Base-by-base conservation (phyloP, 306 rosid genomes). In the Prinsepia uniflora region DNA sequence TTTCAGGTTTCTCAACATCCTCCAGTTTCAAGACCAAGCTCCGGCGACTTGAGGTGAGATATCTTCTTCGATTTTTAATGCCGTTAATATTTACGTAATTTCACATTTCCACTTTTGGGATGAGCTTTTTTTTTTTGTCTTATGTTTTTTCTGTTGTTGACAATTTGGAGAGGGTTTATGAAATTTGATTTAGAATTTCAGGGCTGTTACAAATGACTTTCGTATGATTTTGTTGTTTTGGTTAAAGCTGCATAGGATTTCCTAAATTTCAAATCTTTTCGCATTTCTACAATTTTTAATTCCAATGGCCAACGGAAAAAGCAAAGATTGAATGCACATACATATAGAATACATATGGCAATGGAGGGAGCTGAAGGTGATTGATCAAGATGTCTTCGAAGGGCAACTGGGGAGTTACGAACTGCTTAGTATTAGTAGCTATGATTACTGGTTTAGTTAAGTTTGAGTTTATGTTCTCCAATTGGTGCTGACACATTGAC, bases 11-110 rank as follows among this genome's bases (percentile, higher is more conserved):
- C 60, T 18, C 40, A 5, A 30, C 66, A 46, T 48, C 55, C 7
- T 14, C n/a, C 6, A 57, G 24, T 47, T 30, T 40, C 49, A 39
- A 49, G 40, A 49, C 20, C 18, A 9, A 59, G n/a, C 55, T 45
- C 0, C 13, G 8, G 18, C 14, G 49, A 22, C 62, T 77, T 17
- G 12, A 55, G 81, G 76, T 71, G 47, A 45, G 53, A 18, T 13
- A 10, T 7, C 47, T 74, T 60, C 24, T 45, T 7, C 8, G 20
- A 52, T 53, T 20, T 12, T 69, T 12, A 7, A 6, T 41, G 55
- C 10, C 20, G 8, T 67, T 67, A 15, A 66, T 55, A 6, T 22
- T 3, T 11, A 7, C 3, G 8, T 42, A 13, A 8, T 69, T 6
- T 68, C 36, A 30, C 36, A 8, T 1, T 43, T 5, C 36, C 36